Evolutionary conservation across 257 asterid species (phyloP), one percentile per base, ranked within the genome.

Genomic region (Fraxinus cuspidata): DNA sequence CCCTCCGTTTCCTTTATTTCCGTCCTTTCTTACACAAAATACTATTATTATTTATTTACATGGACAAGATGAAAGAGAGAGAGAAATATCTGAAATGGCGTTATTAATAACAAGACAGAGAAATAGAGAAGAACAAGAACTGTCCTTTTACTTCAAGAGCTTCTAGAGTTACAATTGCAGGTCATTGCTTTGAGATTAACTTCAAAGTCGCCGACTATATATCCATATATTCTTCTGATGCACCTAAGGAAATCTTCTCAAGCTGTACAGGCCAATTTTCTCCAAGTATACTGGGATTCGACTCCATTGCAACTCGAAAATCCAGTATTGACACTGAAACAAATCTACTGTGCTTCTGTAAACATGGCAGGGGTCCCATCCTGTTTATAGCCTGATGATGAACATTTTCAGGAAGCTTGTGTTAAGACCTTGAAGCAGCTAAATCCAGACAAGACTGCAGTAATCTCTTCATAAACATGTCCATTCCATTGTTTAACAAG

Each of bases 401-500:
- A 79, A 78, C 73, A 75, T 49, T 74, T 81, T 56, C 2, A 38
- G 75, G 76, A 19, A 28, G 78, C 84, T 76, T 85, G 72, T 53
- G 27, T 76, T 81, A 84, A 21, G 86, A 81, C 81, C 86, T 83
- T 25, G 92, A 77, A 49, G 86, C 81, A 56, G 90, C 87, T 44
- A 92, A 80, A 31, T 84, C 81, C 69, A 92, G 49, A 73, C 92
- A 87, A 19, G 96, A 90, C 74, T 86, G 85, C 28, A 90, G 76
- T 74, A 92, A 85, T 79, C 90, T 83, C 84, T 87, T 90, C 81
- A 90, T 4, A 74, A 79, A 88, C 37, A 80, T 83, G 79, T 90
- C 93, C 51, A 92, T 74, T 28, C 92, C 97, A 49, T 81, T 87
- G 75, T 90, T 88, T 74, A 92, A 69, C 84, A 90, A 73, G 81